Conservation (phyloP, 148 eudicot species). For the Agrostemma githago region DNA sequence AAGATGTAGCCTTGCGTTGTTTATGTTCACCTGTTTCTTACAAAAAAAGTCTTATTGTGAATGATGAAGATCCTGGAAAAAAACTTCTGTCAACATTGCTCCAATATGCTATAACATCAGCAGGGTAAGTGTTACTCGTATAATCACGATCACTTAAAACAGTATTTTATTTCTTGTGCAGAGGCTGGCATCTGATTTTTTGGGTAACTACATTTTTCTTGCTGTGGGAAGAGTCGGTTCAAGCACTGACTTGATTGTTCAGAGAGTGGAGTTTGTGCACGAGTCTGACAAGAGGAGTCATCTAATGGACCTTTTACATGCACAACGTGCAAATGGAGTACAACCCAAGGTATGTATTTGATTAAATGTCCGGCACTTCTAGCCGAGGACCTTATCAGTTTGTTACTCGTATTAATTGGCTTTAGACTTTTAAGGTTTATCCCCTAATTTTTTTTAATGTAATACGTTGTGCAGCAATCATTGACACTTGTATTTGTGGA, state of each 20-base stretch:
- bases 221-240: constrained; percentile 86
- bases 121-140: background rate
- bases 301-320: constrained; percentile 81
- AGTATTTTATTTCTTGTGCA: constrained; percentile 33
- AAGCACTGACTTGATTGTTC: constrained; percentile 73
- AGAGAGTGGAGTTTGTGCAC: constrained; percentile 69
- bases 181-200: constrained; percentile 84
- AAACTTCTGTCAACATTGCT: background rate
- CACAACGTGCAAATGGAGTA: constrained; percentile 59
- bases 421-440: background rate
- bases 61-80: background rate
- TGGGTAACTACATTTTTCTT: constrained; percentile 61
- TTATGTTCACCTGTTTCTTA: background rate
- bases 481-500: constrained; percentile 78
- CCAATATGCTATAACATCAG: background rate
- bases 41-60: background rate
- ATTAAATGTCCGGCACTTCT: background rate
- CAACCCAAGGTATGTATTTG: constrained; percentile 47
- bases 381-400: background rate
- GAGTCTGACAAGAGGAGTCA: constrained; percentile 75
- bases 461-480: constrained; percentile 49
- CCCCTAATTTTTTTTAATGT: background rate
- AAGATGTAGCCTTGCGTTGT: background rate
- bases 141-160: background rate
- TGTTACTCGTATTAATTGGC: background rate